Evolutionary conservation across 225 moss, liverwort and hornwort genomes (phyloP).

Genomic region (Anthoceros angustus): DNA sequence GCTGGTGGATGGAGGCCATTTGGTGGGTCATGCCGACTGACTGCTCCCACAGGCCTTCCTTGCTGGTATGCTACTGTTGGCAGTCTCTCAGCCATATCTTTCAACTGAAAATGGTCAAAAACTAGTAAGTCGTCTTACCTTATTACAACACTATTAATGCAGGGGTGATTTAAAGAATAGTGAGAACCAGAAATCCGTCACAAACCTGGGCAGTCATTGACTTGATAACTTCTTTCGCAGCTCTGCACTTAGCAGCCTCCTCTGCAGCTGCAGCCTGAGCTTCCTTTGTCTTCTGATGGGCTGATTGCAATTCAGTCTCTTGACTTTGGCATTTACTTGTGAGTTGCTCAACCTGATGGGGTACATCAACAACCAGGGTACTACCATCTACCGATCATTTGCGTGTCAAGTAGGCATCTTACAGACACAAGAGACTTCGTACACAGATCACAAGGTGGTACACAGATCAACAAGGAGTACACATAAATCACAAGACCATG

Average conservation of each 20-base stretch:
- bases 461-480: not conserved
- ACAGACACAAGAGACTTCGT: no score
- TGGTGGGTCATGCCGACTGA: slow-evolving; percentile 45
- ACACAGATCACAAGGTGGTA: not conserved
- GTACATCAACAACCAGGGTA: not conserved
- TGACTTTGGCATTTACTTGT: slow-evolving; percentile 30
- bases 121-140: not conserved
- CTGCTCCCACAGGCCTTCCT: slow-evolving; percentile 41
- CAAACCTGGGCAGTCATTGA: slow-evolving; percentile 41
- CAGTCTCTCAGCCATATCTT: slow-evolving; percentile 92
- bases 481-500: not conserved
- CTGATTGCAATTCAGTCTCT: slow-evolving; percentile 28
- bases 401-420: not conserved
- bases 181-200: not conserved
- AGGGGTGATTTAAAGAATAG: not conserved
- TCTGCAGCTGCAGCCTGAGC: slow-evolving; percentile 35
- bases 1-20: slow-evolving; percentile 54
- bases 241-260: slow-evolving; percentile 36
- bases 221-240: slow-evolving; percentile 47
- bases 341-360: slow-evolving; percentile 27
- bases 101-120: slow-evolving; percentile 45
- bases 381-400: not conserved
- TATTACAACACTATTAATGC: not conserved
- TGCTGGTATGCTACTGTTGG: slow-evolving; percentile 68
- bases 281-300: slow-evolving; percentile 33